Base-by-base conservation (phyloP, 2,329 filamentous ascomycete genomes). In the Talaromyces atroroseus region DNA sequence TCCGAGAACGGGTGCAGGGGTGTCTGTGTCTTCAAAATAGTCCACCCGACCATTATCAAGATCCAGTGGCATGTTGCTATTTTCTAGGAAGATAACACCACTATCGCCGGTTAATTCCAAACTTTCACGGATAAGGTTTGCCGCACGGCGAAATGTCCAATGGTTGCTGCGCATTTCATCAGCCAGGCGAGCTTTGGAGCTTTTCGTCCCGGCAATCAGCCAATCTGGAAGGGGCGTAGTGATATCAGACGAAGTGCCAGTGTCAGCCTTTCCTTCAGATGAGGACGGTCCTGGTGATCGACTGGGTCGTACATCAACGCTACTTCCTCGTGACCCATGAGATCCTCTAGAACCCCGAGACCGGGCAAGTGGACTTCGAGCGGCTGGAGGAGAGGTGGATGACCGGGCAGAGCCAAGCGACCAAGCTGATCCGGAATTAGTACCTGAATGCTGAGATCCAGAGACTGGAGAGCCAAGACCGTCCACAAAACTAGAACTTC, bases 61-160 rank as follows among this genome's bases (percentile, higher is more conserved):
- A 34, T 71, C 67, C 4, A 63, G 20, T n/a, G 65, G 65, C 26
- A 52, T 64, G 44, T 64, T 68, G 38, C 61, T 66, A 8, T 66
- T 65, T 47, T 73, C 70, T 14, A 72, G 58, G 26, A 73, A 72
- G 14, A 71, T 64, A 1, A 80, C 76, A 2, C 78, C 78, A n/a
- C 79, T 77, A 3, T 77, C 74, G 8, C 68, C 68, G 20, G 65
- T 68, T 5, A 79, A 46, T 40, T 74, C 74, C 10, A 81, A 66
- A n/a, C 77, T 76, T 56, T 80, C 72, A 1, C 74, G 72, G 3
- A 82, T 66, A 0, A 81, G 60, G 29, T 76, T 72, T 0, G 78
- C 77, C 1, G 80, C 80, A 21, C 78, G 71, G 12, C 69, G 66
- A 54, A 81, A 80, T 2, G 75, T 75, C 59, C 74, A 72, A 1